Percentiles rank a stretch among this genome's conserved stretches.
phyloP scores from a whole-genome alignment of 2,329 filamentous ascomycete species.

The Botrytis elliptica region DNA sequence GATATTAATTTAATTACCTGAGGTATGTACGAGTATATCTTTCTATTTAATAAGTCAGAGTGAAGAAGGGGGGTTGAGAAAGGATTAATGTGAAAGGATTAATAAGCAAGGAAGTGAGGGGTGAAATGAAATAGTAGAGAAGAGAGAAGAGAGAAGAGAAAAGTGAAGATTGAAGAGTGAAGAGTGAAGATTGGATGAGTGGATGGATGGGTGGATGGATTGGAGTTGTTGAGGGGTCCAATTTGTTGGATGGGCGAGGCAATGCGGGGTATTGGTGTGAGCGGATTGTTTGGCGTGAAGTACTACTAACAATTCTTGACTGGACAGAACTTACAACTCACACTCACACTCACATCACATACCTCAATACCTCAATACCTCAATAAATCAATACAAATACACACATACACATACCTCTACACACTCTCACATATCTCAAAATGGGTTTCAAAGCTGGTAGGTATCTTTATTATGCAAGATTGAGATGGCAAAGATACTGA shows the following conservation, averaged over 20 bases:
- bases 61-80: neutral
- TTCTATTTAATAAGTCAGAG: neutral
- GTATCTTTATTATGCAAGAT: conserved; percentile 29
- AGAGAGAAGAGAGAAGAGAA: no score
- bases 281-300: neutral
- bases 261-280: conserved; percentile 4
- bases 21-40: neutral
- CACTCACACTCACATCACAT: neutral
- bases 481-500: conserved; percentile 3
- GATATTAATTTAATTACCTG: neutral
- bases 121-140: no score
- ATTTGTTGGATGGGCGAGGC: neutral
- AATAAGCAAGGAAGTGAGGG: neutral
- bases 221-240: neutral
- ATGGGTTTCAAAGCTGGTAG: conserved; percentile 62
- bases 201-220: neutral
- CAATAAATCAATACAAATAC: neutral
- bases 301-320: conserved; percentile 5
- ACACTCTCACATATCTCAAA: conserved; percentile 25
- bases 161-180: no score
- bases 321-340: conserved; percentile 5
- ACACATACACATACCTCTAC: neutral
- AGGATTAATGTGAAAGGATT: neutral
- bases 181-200: neutral
- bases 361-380: neutral